These are phyloP conservation scores for Diatrype stigma DNA, from an alignment of 2,329 filamentous ascomycete genomes.

Conservation along the genomic window DNA sequence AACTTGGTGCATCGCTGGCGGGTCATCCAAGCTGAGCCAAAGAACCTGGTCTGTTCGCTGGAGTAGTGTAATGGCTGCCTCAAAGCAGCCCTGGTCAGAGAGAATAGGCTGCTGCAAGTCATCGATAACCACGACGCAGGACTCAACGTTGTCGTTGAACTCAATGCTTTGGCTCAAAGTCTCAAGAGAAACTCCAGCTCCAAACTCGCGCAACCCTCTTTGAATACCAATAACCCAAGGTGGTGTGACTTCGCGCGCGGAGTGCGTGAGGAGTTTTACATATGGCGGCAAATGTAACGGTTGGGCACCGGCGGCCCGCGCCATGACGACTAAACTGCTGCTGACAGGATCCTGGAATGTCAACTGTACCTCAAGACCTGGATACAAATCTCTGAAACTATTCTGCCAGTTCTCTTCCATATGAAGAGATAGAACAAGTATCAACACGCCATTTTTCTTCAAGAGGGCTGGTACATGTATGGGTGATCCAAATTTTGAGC, in stretches of 20 bases:
- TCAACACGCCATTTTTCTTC: constrained; percentile 1
- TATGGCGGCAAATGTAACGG: neutral
- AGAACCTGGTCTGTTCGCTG: constrained; percentile 2
- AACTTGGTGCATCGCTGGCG: constrained; percentile 12
- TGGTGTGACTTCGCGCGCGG: too few relatives aligned
- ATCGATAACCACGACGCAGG: constrained; percentile 3
- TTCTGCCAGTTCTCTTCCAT: neutral
- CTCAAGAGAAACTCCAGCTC: too few relatives aligned
- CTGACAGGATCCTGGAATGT: neutral
- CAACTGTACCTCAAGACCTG: neutral
- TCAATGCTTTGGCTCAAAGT: too few relatives aligned
- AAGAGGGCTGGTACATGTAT: neutral
- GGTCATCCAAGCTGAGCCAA: constrained; percentile 11
- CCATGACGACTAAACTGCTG: neutral
- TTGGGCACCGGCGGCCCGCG: neutral
- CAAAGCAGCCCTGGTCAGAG: constrained; percentile 1
- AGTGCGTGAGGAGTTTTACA: constrained; percentile 1
- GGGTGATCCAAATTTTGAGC: neutral
- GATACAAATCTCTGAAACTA: neutral
- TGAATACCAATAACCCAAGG: too few relatives aligned
- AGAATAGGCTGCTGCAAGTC: constrained; percentile 6
- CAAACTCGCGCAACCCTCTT: too few relatives aligned
- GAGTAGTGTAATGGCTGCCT: constrained; percentile 4
- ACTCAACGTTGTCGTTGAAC: neutral
- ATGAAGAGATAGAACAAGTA: constrained; percentile 3